Evolutionary conservation across 768 basidiomycete species (phyloP), one percentile per base, ranked within the genome.

Genomic region (Boletus reticuloceps): DNA sequence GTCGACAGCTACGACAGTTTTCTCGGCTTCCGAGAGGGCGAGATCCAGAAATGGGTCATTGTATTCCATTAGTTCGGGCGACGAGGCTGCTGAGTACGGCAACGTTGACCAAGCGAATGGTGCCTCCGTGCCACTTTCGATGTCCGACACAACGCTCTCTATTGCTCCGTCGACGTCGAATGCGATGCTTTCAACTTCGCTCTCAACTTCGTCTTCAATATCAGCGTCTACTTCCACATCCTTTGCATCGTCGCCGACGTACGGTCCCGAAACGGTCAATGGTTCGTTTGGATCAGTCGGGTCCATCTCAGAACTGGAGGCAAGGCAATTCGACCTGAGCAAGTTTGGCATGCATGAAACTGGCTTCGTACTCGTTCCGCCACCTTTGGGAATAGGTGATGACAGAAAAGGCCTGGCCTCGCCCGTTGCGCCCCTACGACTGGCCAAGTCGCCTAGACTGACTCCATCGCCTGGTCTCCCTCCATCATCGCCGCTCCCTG

Each of bases 361-460:
- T 1, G 54, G 52, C n/a, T 68, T 68, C 38, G 46, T 64, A 8
- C 67, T 68, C 31, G 65, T 54, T 20, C 64, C 66, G 5, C 60
- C 67, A 1, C 67, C 67, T 10, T 39, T 69, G 58, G 56, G 27
- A 20, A 53, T 69, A 3, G 66, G 65, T 17, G 43, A 48, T 17
- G 19, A 41, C 10, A 50, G 36, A 16, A 55, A 31, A 25, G 38
- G 40, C 8, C 1, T 45, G 19, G 39, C 47, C 2, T 56, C 64
- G 1, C 47, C 68, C 0, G 58, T 70, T 3, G 66, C 71, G 9
- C 69, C 69, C 0, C 45, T 71, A 0, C 62, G 69, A 12, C 34
- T 71, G 19, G 54, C 53, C 50, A 71, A 72, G 58, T 58, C 63
- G 1, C 67, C 69, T 12, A 60, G 58, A n/a, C 44, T 58, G 25